A percentile compares a stretch with the other conserved stretches of the same genome.
phyloP scores from a whole-genome alignment of 23 red algal genomes.

The Agarophyton chilense region DNA sequence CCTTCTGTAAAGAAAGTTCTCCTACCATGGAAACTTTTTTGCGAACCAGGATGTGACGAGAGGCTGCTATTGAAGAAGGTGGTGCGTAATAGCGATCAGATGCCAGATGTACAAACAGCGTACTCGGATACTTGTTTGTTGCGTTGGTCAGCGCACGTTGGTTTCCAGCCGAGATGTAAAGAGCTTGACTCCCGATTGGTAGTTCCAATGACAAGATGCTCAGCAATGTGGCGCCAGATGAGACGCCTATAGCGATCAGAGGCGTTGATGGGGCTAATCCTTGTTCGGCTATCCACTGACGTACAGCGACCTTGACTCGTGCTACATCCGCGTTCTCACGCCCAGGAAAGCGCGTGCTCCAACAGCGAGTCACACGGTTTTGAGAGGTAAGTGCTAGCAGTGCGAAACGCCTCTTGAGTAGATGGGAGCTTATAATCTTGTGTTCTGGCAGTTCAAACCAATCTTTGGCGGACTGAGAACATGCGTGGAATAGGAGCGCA shows the following conservation, averaged over 20 bases:
- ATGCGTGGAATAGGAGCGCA: constrained; percentile 53
- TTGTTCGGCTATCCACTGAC: constrained; percentile 27
- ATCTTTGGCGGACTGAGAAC: constrained; percentile 50
- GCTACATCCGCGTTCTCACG: constrained; percentile 49
- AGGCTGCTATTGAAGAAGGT: constrained; percentile 13
- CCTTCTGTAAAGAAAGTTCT: constrained; percentile 21
- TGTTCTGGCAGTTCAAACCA: constrained; percentile 73
- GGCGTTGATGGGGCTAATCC: constrained; percentile 5
- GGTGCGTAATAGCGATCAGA: constrained; percentile 61
- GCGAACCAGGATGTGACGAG: constrained; percentile 32
- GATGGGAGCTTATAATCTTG: constrained; percentile 18
- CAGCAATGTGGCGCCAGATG: constrained; percentile 63
- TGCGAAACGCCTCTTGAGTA: constrained; percentile 31
- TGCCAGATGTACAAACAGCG: constrained; percentile 44
- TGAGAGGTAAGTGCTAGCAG: constrained; percentile 55
- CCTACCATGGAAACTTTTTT: constrained; percentile 48
- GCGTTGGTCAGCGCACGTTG: constrained; percentile 56
- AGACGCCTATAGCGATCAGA: constrained; percentile 47
- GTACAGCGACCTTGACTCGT: constrained; percentile 35
- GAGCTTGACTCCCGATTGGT: constrained; percentile 30
- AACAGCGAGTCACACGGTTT: constrained; percentile 52
- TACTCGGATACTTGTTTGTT: constrained; percentile 48
- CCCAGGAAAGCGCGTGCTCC: constrained; percentile 61
- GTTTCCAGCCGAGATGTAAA: constrained; percentile 67
- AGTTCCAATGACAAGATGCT: constrained; percentile 20